phyloP scores from a whole-genome alignment of 1,139 yeast genomes.

The Yamadazyma friedrichii region DNA sequence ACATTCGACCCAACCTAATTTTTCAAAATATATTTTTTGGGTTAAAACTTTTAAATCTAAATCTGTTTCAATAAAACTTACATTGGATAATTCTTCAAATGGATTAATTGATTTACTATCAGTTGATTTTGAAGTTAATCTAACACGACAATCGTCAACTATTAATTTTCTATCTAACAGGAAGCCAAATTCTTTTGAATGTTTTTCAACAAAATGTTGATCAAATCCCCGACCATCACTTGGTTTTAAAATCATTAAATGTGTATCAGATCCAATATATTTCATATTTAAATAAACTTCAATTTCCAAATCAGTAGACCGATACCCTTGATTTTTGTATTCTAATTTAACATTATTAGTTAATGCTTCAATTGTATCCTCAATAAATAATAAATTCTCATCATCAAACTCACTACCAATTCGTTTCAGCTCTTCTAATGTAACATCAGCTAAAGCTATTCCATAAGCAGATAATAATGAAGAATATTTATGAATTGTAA shows the following conservation, averaged over 20 bases:
- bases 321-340: slow-evolving; percentile 18
- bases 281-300: slow-evolving; percentile 21
- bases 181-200: slow-evolving; percentile 23
- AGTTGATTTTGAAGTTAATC: slow-evolving; percentile 30
- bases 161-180: slow-evolving; percentile 48
- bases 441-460: slow-evolving; percentile 27
- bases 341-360: slow-evolving; percentile 20
- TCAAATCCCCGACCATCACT: slow-evolving; percentile 24
- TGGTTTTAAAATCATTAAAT: slow-evolving; percentile 19
- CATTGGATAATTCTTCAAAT: slow-evolving; percentile 24
- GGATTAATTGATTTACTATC: slow-evolving; percentile 33
- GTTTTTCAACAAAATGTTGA: slow-evolving; percentile 38
- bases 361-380: slow-evolving; percentile 10
- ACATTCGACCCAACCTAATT: slow-evolving; percentile 42
- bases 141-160: slow-evolving; percentile 79
- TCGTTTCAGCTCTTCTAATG: slow-evolving; percentile 21
- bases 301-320: slow-evolving; percentile 10
- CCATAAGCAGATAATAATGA: slow-evolving; percentile 25
- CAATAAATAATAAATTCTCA: slow-evolving; percentile 11
- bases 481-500: slow-evolving; percentile 21
- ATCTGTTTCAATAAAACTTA: slow-evolving; percentile 8
- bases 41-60: slow-evolving; percentile 7
- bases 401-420: slow-evolving; percentile 14
- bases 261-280: slow-evolving; percentile 22
- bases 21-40: slow-evolving; percentile 13